phyloP scores from a whole-genome alignment of 768 basidiomycete species.

The Podaxis sp. region DNA sequence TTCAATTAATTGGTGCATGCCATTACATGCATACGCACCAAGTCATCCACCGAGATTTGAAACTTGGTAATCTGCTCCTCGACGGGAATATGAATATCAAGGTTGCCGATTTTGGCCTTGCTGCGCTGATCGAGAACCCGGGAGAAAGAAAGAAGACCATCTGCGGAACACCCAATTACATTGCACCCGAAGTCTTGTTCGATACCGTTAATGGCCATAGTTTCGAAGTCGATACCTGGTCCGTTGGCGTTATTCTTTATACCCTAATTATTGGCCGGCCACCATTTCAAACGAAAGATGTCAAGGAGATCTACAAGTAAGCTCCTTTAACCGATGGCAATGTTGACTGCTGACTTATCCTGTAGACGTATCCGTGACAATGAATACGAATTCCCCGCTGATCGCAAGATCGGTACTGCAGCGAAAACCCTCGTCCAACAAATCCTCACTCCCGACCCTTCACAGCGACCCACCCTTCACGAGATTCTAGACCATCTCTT shows the following conservation, averaged over 20 bases:
- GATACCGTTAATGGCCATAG: conserved; percentile 95
- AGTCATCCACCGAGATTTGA: conserved; percentile 97
- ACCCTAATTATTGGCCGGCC: conserved; percentile 93
- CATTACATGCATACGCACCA: conserved; percentile 97
- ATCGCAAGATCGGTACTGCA: conserved; percentile 64
- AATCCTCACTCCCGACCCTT: conserved; percentile 84
- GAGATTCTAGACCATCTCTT: conserved; percentile 83
- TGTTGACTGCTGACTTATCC: conserved; percentile 6
- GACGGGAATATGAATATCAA: conserved; percentile 92
- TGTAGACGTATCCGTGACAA: conserved; percentile 87
- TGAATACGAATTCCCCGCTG: conserved; percentile 86
- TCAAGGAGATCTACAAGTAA: conserved; percentile 93
- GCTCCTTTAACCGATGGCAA: conserved; percentile 17
- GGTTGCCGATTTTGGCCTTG: conserved; percentile 96
- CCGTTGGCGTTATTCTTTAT: conserved; percentile 94
- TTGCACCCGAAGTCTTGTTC: conserved; percentile 95
- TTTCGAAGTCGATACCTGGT: conserved; percentile 99
- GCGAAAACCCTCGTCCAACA: conserved; percentile 74
- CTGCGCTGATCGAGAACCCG: conserved; percentile 92
- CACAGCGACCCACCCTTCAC: conserved; percentile 74
- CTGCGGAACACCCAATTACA: conserved; percentile 98
- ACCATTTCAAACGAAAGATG: conserved; percentile 97
- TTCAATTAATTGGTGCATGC: conserved; percentile 93
- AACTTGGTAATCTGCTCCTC: conserved; percentile 92
- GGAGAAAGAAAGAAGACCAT: conserved; percentile 99